A percentile compares a stretch with the other conserved stretches of the same genome.
Conservation (phyloP, 106 monocot genomes). For the Apostasia ramifera region DNA sequence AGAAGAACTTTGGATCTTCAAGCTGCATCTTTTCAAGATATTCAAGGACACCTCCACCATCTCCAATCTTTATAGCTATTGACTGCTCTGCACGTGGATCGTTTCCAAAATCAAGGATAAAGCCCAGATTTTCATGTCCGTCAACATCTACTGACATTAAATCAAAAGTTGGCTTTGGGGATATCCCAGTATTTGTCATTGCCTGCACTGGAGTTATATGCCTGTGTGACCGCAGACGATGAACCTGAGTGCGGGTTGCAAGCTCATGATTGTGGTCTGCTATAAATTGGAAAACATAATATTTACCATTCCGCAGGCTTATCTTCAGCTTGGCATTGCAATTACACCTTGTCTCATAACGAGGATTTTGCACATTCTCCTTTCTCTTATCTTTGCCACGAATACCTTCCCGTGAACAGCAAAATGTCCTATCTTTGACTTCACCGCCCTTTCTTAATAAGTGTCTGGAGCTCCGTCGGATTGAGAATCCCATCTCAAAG, state of each 20-base stretch:
- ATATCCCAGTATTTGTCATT: not conserved
- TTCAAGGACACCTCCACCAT: conserved; percentile 1
- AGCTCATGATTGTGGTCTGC: conserved; percentile 11
- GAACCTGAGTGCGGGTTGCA: conserved; percentile 8
- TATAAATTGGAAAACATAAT: conserved; percentile 6
- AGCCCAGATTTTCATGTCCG: conserved; percentile 12
- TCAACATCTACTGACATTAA: conserved; percentile 8
- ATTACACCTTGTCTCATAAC: conserved; percentile 10
- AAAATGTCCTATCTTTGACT: conserved; percentile 6
- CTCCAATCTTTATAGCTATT: not conserved
- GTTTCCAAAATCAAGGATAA: conserved; percentile 7
- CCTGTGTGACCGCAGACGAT: conserved; percentile 10
- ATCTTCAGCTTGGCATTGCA: conserved; percentile 15
- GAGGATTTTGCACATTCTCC: conserved; percentile 8
- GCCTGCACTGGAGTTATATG: conserved; percentile 2
- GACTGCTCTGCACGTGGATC: not conserved
- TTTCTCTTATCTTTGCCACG: conserved; percentile 10
- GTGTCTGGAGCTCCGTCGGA: conserved; percentile 8
- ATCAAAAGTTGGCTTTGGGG: conserved; percentile 9
- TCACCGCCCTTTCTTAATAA: conserved; percentile 3
- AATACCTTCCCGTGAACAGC: conserved; percentile 15
- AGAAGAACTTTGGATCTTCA: conserved; percentile 9
- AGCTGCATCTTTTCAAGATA: conserved; percentile 11
- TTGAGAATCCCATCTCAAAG: conserved; percentile 10
- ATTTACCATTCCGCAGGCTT: conserved; percentile 7